These are phyloP conservation scores for Cyclotella kingstonii DNA, from an alignment of 108 stramenopile genomes.

Conservation along the genomic window DNA sequence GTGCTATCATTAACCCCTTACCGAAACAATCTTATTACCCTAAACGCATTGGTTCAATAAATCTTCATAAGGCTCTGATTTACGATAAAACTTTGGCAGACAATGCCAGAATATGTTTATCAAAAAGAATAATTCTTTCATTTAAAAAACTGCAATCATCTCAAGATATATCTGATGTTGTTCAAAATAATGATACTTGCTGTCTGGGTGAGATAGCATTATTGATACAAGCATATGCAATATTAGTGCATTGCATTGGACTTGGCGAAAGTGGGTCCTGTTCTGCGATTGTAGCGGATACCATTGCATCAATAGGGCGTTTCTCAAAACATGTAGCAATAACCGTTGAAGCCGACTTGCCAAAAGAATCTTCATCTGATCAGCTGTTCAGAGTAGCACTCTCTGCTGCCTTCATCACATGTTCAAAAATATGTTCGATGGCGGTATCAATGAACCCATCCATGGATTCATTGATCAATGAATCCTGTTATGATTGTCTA, in stretches of 20 bases:
- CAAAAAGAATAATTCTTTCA: neutral
- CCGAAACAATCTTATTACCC: no score
- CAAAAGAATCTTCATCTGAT: conserved; percentile 7
- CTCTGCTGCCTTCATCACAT: conserved; percentile 10
- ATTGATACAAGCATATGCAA: conserved; percentile 13
- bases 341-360: neutral
- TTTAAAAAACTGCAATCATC: neutral
- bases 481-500: conserved; percentile 10
- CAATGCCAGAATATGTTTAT: conserved; percentile 4
- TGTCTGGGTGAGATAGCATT: conserved; percentile 13
- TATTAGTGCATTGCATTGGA: conserved; percentile 12
- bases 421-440: conserved; percentile 7
- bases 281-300: conserved; percentile 9
- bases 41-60: neutral
- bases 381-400: conserved; percentile 11
- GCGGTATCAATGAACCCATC: neutral
- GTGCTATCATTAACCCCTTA: neutral
- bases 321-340: neutral
- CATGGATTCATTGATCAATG: neutral
- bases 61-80: neutral
- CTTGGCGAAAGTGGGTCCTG: neutral
- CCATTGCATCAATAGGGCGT: conserved; percentile 3
- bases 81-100: conserved; percentile 8
- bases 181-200: neutral
- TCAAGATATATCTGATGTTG: neutral